Evolutionary conservation across 805 yeast genomes (phyloP).

Genomic region (Candida silvicultrix): DNA sequence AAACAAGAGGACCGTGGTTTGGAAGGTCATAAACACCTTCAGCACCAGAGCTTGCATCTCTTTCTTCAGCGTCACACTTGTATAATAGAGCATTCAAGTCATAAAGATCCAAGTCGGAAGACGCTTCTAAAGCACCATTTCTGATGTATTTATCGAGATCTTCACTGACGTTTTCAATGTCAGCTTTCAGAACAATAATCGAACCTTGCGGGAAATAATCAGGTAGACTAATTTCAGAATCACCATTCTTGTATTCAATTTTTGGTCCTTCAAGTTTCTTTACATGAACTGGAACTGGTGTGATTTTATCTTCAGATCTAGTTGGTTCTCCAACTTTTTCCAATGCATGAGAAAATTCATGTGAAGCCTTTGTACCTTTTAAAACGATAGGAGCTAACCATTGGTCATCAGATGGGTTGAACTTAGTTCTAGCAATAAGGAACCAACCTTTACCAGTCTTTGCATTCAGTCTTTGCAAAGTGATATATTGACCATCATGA

Average conservation of each 20-base stretch:
- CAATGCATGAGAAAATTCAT: slow-evolving; percentile 53
- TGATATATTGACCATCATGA: slow-evolving; percentile 87
- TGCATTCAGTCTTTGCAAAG: slow-evolving; percentile 81
- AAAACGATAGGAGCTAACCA: slow-evolving; percentile 49
- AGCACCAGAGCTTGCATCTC: slow-evolving; percentile 66
- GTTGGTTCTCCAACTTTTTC: slow-evolving; percentile 43
- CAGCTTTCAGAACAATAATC: slow-evolving; percentile 75
- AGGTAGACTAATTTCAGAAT: slow-evolving; percentile 53
- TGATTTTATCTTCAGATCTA: slow-evolving; percentile 36
- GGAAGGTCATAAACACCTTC: slow-evolving; percentile 78
- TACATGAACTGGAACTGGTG: slow-evolving; percentile 63
- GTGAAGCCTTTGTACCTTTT: slow-evolving; percentile 52
- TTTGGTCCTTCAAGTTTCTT: slow-evolving; percentile 44
- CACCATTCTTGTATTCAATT: slow-evolving; percentile 36
- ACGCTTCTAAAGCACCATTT: slow-evolving; percentile 72
- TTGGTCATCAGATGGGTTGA: slow-evolving; percentile 41
- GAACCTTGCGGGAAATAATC: slow-evolving; percentile 81
- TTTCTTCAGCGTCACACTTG: slow-evolving; percentile 81
- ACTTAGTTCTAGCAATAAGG: slow-evolving; percentile 81
- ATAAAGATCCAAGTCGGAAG: slow-evolving; percentile 49
- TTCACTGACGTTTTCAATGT: slow-evolving; percentile 57
- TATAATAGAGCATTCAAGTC: slow-evolving; percentile 74
- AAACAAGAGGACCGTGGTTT: slow-evolving; percentile 61
- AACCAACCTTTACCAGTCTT: slow-evolving; percentile 85
- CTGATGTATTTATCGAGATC: slow-evolving; percentile 62